Evolutionary conservation across 345 rosid genomes (phyloP), one percentile per base, ranked within the genome.

Genomic region (Hibiscus mutabilis): DNA sequence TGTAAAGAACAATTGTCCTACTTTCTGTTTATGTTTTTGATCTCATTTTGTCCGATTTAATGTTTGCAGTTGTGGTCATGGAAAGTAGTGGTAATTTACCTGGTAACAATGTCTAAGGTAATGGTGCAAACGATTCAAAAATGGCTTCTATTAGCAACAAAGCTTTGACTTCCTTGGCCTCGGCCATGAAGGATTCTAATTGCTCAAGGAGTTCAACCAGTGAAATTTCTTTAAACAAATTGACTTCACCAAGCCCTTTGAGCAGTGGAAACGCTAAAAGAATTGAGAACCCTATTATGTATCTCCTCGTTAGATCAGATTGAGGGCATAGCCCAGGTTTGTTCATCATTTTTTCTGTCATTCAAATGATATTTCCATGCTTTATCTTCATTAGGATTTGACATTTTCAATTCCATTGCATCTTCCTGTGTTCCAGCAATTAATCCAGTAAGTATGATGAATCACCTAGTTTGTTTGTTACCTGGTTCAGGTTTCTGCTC

Each of bases 241-340:
- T 42, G 53, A 22, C 53, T 64, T 42, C 53, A 65, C 33, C 53
- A 42, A 65, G 55, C 13, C 55, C 53, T 42, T 44, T 7, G 18
- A 14, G 55, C 6, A 15, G n/a, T n/a, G n/a, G n/a, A n/a, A n/a
- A n/a, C n/a, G n/a, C n/a, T n/a, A n/a, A n/a, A n/a, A n/a, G n/a
- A n/a, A n/a, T n/a, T n/a, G n/a, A n/a, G n/a, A n/a, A n/a, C n/a
- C n/a, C n/a, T n/a, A n/a, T n/a, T n/a, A n/a, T n/a, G n/a, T 74
- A 96, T 96, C 80, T 79, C 97, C 24, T 85, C 91, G 64, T 78
- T 96, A 80, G 98, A 96, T 80, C 99, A 96, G 82, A 89, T 96
- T 35, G 99, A 96, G 85, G 89, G 96, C 86, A 92, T 96, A 81
- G 87, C 99, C 53, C 89, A 96, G 99, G 99, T 96, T 77, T 56